Evolutionary conservation across 495 filamentous ascomycete genomes (phyloP).

Genomic region (Elaphomyces granulatus): DNA sequence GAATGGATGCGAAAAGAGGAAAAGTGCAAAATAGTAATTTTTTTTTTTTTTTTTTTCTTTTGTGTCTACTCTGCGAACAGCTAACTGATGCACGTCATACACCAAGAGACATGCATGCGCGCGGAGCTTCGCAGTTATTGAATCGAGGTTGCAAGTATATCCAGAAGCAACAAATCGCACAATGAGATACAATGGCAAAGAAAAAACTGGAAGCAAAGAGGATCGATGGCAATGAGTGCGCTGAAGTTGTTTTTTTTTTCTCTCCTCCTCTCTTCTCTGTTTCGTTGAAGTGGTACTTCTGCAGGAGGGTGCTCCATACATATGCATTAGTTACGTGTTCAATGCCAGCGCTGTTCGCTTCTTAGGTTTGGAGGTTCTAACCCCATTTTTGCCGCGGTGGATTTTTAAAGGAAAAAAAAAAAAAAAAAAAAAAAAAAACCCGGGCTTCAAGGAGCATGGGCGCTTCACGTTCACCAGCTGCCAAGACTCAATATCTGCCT

Average conservation of each 20-base stretch:
- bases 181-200: neutral
- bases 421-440: no score
- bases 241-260: constrained; percentile 2
- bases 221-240: constrained; percentile 3
- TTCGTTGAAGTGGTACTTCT: neutral
- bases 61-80: neutral
- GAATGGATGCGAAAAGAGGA: constrained; percentile 1
- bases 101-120: no score
- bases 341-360: neutral
- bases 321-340: neutral
- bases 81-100: constrained; percentile 6
- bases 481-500: no score
- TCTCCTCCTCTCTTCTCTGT: constrained; percentile 1
- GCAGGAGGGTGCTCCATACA: no score
- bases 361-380: no score
- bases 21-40: neutral
- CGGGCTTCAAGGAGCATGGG: no score
- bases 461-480: no score
- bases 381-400: no score
- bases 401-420: no score
- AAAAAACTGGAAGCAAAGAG: constrained; percentile 4
- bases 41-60: neutral
- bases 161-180: neutral
- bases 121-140: constrained; percentile 1
- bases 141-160: neutral